Base-by-base conservation (phyloP, 345 rosid species). In the Passiflora organensis region DNA sequence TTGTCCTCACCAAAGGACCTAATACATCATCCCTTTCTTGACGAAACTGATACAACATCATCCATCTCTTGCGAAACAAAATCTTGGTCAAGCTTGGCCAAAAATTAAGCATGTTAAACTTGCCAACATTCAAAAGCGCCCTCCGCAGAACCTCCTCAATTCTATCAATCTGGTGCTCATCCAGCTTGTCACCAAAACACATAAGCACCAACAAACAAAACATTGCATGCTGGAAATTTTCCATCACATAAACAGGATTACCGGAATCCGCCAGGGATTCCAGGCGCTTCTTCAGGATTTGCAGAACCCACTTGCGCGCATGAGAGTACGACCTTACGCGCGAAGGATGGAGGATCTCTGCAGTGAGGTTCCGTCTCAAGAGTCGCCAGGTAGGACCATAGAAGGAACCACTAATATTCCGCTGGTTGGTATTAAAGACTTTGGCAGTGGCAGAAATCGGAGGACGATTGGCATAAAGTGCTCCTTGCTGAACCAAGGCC, bases 181-280 rank as follows among this genome's bases (percentile, higher is more conserved):
- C 53, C 32, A 63, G 47, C 34, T 47, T 47, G n/a, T 63, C 65
- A 2, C 69, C 74, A 1, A 63, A 64, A 34, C 62, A 69, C 64
- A 69, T 64, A 0, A 64, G 21, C 21, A 59, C 49, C 3, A 64
- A 17, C 44, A 69, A 43, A 45, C 53, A 54, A 38, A 42, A 64
- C 36, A 63, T 49, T 6, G 39, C 39, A 36, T 36, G 12, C 39
- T 36, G 39, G 12, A 36, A 36, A 36, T 36, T 6, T 6, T 44
- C 58, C 1, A 32, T 1, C 2, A 22, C 24, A 34, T 20, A 34
- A 44, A 62, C 59, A 0, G 66, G 44, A 20, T 22, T 34, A 12
- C 45, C 59, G 2, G 18, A 52, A 17, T 44, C 44, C 16, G 66
- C 43, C 22, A 28, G 17, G 10, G 53, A 52, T 13, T 11, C 10